phyloP scores from a whole-genome alignment of 257 asterid genomes.

The Leptodermis oblonga region DNA sequence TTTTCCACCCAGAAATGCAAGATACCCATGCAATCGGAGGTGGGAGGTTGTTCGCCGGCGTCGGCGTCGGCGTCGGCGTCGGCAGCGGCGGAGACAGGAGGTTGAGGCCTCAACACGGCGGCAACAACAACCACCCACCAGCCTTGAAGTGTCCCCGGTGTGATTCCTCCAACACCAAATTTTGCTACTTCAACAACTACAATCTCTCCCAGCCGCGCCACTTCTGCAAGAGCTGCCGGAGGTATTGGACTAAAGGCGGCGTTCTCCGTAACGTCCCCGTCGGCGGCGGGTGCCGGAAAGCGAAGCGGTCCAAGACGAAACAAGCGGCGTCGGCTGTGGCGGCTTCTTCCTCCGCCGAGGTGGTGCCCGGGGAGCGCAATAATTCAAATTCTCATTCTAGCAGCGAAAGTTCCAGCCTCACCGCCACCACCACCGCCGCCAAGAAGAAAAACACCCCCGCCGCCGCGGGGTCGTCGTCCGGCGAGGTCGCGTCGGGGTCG shows the following conservation, averaged over 20 bases:
- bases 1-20: slow-evolving; percentile 40
- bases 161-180: slow-evolving; percentile 77
- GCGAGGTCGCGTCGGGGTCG: slow-evolving; percentile 45
- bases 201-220: slow-evolving; percentile 92
- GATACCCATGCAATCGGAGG: slow-evolving; percentile 47
- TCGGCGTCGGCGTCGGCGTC: slow-evolving; percentile 25
- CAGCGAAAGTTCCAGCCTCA: slow-evolving; percentile 73
- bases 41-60: slow-evolving; percentile 31
- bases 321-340: slow-evolving; percentile 1
- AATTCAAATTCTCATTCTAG: slow-evolving; percentile 52
- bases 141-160: slow-evolving; percentile 87
- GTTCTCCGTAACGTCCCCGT: slow-evolving; percentile 91
- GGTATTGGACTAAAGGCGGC: slow-evolving; percentile 97
- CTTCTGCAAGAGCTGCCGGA: slow-evolving; percentile 84
- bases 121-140: slow-evolving; percentile 39
- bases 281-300: slow-evolving; percentile 92
- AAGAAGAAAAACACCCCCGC: slow-evolving; percentile 11
- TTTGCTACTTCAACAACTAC: slow-evolving; percentile 85
- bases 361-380: slow-evolving; percentile 20
- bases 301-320: slow-evolving; percentile 57
- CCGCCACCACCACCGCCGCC: slow-evolving; percentile 35
- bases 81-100: slow-evolving; percentile 51
- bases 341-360: slow-evolving; percentile 10
- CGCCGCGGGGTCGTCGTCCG: slow-evolving; percentile 14
- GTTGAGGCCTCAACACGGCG: slow-evolving; percentile 38